Evolutionary conservation across 2,329 filamentous ascomycete genomes (phyloP).

Genomic region (Fusarium protoensiforme): DNA sequence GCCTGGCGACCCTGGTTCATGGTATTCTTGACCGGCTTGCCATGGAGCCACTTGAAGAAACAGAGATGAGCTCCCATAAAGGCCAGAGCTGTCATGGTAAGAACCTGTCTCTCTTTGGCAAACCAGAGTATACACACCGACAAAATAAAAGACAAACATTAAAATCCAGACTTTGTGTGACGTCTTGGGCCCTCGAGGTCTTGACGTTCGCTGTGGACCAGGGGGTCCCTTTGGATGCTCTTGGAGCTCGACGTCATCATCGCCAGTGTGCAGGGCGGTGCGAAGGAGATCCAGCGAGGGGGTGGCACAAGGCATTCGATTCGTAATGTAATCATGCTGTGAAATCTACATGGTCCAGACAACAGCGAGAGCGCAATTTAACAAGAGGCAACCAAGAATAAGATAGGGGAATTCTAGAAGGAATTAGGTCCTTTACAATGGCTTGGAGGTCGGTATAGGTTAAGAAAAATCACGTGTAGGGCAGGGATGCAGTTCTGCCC

Average conservation of each 20-base stretch:
- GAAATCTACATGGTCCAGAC: too few relatives aligned
- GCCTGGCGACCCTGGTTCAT: background rate
- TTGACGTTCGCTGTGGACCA: background rate
- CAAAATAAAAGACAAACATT: background rate
- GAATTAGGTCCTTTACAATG: background rate
- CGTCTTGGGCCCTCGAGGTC: background rate
- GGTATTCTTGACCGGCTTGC: background rate
- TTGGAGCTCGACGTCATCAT: background rate
- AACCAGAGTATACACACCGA: background rate
- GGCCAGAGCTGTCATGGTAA: background rate
- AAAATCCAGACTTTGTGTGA: background rate
- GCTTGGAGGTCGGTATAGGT: background rate
- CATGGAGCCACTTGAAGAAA: background rate
- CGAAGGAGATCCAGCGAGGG: too few relatives aligned
- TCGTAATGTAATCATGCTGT: too few relatives aligned
- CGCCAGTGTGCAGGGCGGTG: too few relatives aligned
- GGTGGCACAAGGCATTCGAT: too few relatives aligned
- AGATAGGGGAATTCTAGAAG: too few relatives aligned
- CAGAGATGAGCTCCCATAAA: background rate
- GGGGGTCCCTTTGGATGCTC: background rate
- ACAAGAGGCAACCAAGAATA: too few relatives aligned
- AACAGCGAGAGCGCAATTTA: too few relatives aligned
- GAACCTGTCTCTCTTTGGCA: background rate
- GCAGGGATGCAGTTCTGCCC: background rate
- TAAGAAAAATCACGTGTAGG: background rate